Evolutionary conservation across 495 filamentous ascomycete species (phyloP).

Genomic region (Staphylotrichum tortipilum): DNA sequence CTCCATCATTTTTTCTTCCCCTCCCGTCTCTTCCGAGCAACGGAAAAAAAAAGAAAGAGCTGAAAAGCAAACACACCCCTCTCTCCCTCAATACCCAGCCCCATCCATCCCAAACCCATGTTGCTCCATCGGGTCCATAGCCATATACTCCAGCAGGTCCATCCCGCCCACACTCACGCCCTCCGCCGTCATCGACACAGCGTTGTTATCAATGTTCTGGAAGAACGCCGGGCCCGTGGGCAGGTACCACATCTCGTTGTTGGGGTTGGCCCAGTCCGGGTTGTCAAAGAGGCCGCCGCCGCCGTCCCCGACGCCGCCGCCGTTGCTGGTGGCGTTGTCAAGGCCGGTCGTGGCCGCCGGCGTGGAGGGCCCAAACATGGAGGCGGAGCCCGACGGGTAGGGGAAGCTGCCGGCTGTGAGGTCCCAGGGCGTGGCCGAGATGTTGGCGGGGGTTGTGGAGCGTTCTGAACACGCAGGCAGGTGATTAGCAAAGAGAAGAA

Average conservation of each 20-base stretch:
- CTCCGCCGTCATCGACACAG: constrained; percentile 49
- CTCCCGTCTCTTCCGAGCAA: too few species aligned
- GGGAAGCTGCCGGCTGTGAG: constrained; percentile 38
- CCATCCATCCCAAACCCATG: constrained; percentile 31
- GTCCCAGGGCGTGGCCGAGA: constrained; percentile 49
- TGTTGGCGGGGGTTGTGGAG: constrained; percentile 39
- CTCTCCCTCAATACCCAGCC: constrained; percentile 11
- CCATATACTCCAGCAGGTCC: constrained; percentile 51
- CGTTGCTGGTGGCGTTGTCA: constrained; percentile 9
- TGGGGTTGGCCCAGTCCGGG: constrained; percentile 36
- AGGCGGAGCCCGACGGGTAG: constrained; percentile 37
- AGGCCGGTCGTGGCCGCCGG: constrained; percentile 32
- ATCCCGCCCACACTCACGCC: constrained; percentile 49
- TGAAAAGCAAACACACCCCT: background rate
- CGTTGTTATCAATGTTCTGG: constrained; percentile 43
- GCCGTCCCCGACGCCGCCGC: background rate
- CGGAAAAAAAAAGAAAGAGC: too few species aligned
- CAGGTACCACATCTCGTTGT: constrained; percentile 50
- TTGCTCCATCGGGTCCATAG: constrained; percentile 38
- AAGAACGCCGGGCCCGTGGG: constrained; percentile 47
- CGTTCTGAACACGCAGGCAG: constrained; percentile 26
- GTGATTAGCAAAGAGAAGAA: too few species aligned
- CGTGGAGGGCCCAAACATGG: constrained; percentile 38
- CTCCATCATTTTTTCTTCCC: too few species aligned
- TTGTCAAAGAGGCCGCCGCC: constrained; percentile 27